phyloP scores from a whole-genome alignment of 2,329 filamentous ascomycete genomes.

The Plenodomus tracheiphilus region DNA sequence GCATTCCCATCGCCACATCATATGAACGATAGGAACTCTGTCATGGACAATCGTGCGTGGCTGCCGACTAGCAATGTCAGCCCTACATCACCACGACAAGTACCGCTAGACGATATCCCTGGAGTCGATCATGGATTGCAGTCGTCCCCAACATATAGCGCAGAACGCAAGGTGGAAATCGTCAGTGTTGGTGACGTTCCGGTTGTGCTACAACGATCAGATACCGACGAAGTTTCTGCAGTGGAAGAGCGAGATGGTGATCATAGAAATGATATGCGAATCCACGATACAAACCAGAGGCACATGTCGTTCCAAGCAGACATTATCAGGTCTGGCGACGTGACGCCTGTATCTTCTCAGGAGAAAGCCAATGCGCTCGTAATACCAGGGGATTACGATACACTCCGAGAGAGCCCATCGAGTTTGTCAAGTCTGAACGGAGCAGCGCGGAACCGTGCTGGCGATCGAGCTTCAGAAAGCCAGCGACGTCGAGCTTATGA shows the following conservation, averaged over 20 bases:
- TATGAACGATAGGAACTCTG: background rate
- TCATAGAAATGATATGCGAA: background rate
- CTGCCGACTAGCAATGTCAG: slow-evolving; percentile 15
- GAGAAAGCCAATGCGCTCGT: background rate
- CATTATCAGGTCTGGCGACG: background rate
- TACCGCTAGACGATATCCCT: slow-evolving; percentile 7
- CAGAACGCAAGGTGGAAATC: background rate
- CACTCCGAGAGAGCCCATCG: background rate
- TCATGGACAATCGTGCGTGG: background rate
- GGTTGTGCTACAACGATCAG: background rate
- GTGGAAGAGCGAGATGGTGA: background rate
- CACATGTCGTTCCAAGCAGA: background rate
- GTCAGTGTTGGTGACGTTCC: background rate
- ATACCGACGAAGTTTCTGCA: background rate
- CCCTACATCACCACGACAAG: slow-evolving; percentile 22
- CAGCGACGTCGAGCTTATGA: slow-evolving; percentile 20
- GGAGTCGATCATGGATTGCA: slow-evolving; percentile 4
- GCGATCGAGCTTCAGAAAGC: background rate
- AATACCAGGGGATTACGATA: background rate
- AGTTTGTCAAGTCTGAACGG: background rate
- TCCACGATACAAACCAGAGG: background rate
- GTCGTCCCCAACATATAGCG: background rate
- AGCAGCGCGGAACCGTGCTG: background rate
- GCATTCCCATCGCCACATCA: background rate
- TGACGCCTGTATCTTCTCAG: background rate